Percentiles rank a stretch among this genome's conserved stretches.
phyloP scores from a whole-genome alignment of 192 early-diverging fungal species.

The Chytriomyces sp. region DNA sequence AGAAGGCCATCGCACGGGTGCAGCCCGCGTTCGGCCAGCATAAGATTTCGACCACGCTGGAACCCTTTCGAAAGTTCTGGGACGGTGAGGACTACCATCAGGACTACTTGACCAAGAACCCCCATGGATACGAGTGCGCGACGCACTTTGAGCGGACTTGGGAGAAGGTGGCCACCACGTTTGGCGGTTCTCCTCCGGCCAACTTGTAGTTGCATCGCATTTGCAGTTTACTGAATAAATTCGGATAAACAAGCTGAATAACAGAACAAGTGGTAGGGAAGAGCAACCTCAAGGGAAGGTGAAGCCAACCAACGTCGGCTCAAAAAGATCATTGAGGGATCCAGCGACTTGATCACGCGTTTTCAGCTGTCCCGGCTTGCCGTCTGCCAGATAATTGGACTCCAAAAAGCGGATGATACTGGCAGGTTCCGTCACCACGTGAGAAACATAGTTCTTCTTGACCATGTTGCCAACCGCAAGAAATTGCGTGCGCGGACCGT shows the following conservation, averaged over 20 bases:
- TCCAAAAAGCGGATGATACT: constrained; percentile 24
- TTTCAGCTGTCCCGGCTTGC: constrained; percentile 20
- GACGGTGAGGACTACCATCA: constrained; percentile 82
- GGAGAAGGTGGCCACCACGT: constrained; percentile 43
- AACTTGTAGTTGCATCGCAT: background rate
- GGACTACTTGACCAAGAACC: constrained; percentile 75
- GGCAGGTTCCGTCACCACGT: constrained; percentile 25
- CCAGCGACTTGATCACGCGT: constrained; percentile 19
- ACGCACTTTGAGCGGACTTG: constrained; percentile 56
- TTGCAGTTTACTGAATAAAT: background rate
- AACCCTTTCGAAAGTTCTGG: constrained; percentile 70
- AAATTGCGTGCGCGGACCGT: constrained; percentile 22
- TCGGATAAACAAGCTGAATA: no score
- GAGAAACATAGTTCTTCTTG: constrained; percentile 32
- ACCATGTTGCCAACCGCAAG: constrained; percentile 15
- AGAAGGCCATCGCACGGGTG: constrained; percentile 66
- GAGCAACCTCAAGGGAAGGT: background rate
- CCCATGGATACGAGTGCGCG: constrained; percentile 70
- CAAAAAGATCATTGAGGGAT: constrained; percentile 8
- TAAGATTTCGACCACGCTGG: constrained; percentile 67
- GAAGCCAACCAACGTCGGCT: background rate
- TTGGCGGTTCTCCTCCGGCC: constrained; percentile 26
- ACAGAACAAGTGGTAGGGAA: no score
- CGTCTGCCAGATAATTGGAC: constrained; percentile 20
- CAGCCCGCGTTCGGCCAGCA: constrained; percentile 50